Evolutionary conservation across 1,284 basidiomycete genomes (phyloP).

Genomic region (Takashimella koratensis): DNA sequence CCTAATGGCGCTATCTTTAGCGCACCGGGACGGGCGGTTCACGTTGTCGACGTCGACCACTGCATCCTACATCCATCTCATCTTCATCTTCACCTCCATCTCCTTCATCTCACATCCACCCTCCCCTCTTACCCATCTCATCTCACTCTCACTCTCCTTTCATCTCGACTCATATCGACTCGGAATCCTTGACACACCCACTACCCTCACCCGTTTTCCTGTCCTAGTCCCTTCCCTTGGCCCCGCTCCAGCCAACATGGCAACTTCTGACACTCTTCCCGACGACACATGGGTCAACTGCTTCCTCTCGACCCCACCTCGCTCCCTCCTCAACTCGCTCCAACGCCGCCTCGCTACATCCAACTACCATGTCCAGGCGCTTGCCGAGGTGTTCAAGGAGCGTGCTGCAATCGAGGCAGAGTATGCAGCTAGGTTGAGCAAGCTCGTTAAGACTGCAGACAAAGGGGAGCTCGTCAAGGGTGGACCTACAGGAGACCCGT

Average conservation of each 20-base stretch:
- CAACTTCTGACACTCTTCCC: constrained; percentile 32
- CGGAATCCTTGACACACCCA: constrained; percentile 1
- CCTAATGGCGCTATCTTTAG: too few species aligned
- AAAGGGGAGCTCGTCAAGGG: constrained; percentile 24
- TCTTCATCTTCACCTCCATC: too few species aligned
- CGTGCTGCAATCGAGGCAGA: constrained; percentile 51
- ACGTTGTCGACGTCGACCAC: too few species aligned
- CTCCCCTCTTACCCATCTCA: too few species aligned
- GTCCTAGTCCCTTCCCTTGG: background rate
- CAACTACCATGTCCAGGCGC: constrained; percentile 39
- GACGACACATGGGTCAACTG: constrained; percentile 42
- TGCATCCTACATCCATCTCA: too few species aligned
- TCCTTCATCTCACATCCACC: too few species aligned
- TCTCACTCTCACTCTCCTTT: too few species aligned
- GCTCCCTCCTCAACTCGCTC: constrained; percentile 34
- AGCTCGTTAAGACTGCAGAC: constrained; percentile 49
- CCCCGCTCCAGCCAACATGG: constrained; percentile 14
- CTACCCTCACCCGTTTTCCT: background rate
- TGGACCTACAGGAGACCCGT: constrained; percentile 32
- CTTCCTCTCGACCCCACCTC: constrained; percentile 34
- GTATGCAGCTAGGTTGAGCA: constrained; percentile 53
- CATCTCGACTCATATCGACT: background rate
- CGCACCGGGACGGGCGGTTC: too few species aligned
- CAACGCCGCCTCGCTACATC: constrained; percentile 39
- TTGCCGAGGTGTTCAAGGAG: constrained; percentile 53